Percentiles rank a stretch among this genome's conserved stretches.
phyloP scores from a whole-genome alignment of 1,139 yeast genomes.

The Kurtzmaniella quercitrusa region DNA sequence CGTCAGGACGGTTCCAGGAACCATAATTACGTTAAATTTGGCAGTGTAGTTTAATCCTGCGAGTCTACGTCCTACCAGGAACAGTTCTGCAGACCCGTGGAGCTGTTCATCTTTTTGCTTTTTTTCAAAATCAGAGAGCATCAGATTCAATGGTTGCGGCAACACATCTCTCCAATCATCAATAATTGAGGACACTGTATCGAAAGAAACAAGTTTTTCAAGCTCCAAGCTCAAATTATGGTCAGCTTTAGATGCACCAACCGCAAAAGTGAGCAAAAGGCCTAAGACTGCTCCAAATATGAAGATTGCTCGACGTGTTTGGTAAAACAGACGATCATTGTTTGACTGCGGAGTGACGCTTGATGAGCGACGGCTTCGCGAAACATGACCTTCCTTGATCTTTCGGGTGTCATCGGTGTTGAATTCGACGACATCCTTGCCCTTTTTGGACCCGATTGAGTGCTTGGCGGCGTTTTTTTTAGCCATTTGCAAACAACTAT shows the following conservation, averaged over 20 bases:
- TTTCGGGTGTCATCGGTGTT: background rate
- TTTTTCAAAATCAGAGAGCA: conserved; percentile 53
- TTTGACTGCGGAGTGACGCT: background rate
- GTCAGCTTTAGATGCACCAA: conserved; percentile 45
- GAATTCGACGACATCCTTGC: background rate
- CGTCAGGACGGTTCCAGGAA: conserved; percentile 95
- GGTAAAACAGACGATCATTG: conserved; percentile 17
- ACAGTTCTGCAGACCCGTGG: conserved; percentile 69
- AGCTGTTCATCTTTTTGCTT: conserved; percentile 26
- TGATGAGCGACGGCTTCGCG: background rate
- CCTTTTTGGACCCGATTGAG: background rate
- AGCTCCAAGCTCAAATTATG: conserved; percentile 41
- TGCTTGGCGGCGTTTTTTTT: background rate
- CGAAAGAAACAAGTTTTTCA: conserved; percentile 56
- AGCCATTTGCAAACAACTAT: background rate
- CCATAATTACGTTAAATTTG: conserved; percentile 79
- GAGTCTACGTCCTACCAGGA: conserved; percentile 80
- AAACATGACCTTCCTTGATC: background rate
- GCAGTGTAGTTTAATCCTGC: conserved; percentile 46
- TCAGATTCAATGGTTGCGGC: conserved; percentile 61
- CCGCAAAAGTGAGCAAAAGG: conserved; percentile 56
- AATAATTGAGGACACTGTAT: conserved; percentile 42
- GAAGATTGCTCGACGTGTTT: conserved; percentile 47
- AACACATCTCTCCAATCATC: conserved; percentile 67
- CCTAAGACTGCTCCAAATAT: conserved; percentile 68